These are phyloP conservation scores for Plenodomus lindquistii DNA, from an alignment of 2,329 filamentous ascomycete genomes.

Conservation along the genomic window DNA sequence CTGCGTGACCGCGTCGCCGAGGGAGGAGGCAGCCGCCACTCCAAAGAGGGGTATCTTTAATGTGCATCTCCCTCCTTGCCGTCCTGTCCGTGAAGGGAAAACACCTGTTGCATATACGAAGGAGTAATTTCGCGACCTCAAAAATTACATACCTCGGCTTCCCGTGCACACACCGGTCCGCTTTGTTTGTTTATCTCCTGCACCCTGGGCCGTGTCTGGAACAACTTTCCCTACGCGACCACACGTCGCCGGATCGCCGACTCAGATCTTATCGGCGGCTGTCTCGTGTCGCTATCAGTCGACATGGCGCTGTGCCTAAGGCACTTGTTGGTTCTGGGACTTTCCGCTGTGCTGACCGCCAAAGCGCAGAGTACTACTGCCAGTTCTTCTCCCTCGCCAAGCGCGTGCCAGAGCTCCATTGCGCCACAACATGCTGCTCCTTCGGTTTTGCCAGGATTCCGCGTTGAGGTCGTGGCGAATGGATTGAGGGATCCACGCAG, in stretches of 20 bases:
- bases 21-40: conserved; percentile 15
- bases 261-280: not conserved
- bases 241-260: not conserved
- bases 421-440: conserved; percentile 45
- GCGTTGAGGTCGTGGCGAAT: conserved; percentile 52
- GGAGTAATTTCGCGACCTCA: not conserved
- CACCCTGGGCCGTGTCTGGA: not conserved
- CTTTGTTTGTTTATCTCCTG: not conserved
- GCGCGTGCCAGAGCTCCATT: conserved; percentile 43
- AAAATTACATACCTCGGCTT: not conserved
- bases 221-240: not conserved
- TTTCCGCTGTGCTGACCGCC: conserved; percentile 24
- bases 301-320: conserved; percentile 29
- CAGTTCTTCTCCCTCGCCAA: not conserved
- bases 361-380: conserved; percentile 27
- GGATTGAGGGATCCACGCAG: conserved; percentile 51
- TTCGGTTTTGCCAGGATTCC: conserved; percentile 49
- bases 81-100: not conserved
- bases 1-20: conserved; percentile 8
- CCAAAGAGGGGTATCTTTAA: conserved; percentile 14
- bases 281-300: conserved; percentile 18
- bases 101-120: not conserved
- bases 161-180: not conserved
- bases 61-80: conserved; percentile 5
- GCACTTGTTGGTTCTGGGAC: conserved; percentile 28